Conservation (phyloP, 1,284 basidiomycete genomes). For the Trametes polyzona region DNA sequence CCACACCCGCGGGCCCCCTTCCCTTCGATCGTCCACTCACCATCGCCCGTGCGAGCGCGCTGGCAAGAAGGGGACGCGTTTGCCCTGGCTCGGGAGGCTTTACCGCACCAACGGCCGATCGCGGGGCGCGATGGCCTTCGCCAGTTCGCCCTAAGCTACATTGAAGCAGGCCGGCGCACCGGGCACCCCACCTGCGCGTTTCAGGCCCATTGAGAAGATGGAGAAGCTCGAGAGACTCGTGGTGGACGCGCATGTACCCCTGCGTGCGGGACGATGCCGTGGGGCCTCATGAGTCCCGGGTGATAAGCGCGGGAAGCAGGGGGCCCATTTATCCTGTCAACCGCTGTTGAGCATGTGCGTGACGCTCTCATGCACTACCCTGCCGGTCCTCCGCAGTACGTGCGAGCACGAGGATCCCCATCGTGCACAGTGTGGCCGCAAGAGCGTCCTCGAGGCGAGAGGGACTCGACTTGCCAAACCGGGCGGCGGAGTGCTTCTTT, state of each 20-base stretch:
- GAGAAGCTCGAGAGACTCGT: slow-evolving; percentile 4
- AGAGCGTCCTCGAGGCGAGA: not conserved
- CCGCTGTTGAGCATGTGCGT: not conserved
- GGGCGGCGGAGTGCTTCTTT: not conserved
- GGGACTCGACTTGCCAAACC: slow-evolving; percentile 4
- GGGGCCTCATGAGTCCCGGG: too few relatives aligned
- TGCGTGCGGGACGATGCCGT: too few relatives aligned
- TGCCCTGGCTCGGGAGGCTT: not conserved
- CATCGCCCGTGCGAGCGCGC: not conserved
- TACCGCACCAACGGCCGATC: not conserved
- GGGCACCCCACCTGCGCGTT: not conserved
- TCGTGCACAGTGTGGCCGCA: not conserved
- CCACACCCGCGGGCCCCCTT: not conserved
- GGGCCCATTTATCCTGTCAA: not conserved
- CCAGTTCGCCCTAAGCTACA: not conserved
- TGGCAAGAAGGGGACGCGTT: not conserved
- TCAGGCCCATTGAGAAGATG: not conserved
- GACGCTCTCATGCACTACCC: not conserved
- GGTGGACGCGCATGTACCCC: not conserved
- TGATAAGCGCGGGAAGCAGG: slow-evolving; percentile 2
- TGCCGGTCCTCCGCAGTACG: too few relatives aligned
- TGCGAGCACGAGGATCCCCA: not conserved
- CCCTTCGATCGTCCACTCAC: not conserved
- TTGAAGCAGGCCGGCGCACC: not conserved
- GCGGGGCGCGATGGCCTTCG: not conserved